These are phyloP conservation scores for Podaxis sp. DNA, from an alignment of 768 basidiomycete genomes.

Conservation along the genomic window DNA sequence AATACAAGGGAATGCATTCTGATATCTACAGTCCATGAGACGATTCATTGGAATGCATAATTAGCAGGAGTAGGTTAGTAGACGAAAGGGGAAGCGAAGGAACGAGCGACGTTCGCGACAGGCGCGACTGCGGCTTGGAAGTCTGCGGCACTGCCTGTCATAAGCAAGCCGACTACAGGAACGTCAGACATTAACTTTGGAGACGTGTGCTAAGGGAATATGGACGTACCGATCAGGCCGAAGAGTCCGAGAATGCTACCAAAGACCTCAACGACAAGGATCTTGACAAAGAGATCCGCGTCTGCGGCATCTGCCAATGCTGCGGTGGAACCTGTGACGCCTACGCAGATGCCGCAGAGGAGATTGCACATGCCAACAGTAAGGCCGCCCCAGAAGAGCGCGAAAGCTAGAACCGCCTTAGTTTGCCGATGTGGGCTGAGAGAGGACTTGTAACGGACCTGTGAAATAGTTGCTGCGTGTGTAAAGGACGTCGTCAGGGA, in stretches of 20 bases:
- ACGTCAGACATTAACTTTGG: background rate
- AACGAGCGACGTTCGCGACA: slow-evolving; percentile 25
- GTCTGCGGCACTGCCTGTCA: slow-evolving; percentile 63
- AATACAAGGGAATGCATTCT: background rate
- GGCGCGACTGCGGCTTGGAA: slow-evolving; percentile 40
- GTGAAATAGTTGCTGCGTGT: slow-evolving; percentile 91
- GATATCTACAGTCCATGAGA: slow-evolving; percentile 4
- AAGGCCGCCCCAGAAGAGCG: slow-evolving; percentile 95
- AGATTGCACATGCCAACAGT: slow-evolving; percentile 94
- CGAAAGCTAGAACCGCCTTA: slow-evolving; percentile 54
- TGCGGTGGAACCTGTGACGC: slow-evolving; percentile 92
- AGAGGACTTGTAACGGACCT: slow-evolving; percentile 35
- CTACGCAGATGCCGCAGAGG: slow-evolving; percentile 91
- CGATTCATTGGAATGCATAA: background rate
- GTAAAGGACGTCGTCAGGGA: slow-evolving; percentile 69
- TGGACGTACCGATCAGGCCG: slow-evolving; percentile 79
- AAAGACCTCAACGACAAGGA: slow-evolving; percentile 94
- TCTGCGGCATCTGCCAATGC: slow-evolving; percentile 95
- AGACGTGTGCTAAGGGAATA: background rate
- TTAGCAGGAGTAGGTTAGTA: slow-evolving; percentile 18
- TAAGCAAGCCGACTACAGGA: slow-evolving; percentile 71
- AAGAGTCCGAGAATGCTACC: slow-evolving; percentile 89
- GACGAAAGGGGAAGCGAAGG: slow-evolving; percentile 35
- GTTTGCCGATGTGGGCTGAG: background rate
- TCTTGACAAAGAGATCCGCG: slow-evolving; percentile 92